Conservation (phyloP, 768 basidiomycete genomes). For the Plicaturopsis crispa region DNA sequence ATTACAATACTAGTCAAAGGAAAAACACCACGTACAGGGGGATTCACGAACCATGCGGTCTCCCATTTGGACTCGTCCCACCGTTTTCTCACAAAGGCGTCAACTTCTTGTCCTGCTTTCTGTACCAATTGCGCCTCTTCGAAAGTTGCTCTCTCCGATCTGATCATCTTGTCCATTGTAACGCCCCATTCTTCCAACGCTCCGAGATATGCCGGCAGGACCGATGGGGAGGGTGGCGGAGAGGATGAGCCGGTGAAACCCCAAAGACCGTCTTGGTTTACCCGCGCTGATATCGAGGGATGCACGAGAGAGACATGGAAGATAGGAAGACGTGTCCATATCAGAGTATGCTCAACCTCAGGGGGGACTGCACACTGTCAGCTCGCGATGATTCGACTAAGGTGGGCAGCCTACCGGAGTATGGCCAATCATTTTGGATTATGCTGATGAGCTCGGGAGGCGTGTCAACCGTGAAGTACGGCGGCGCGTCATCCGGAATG, state of each 20-base stretch:
- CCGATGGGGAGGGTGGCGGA: constrained; percentile 53
- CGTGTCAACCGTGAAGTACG: constrained; percentile 62
- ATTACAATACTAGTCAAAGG: background rate
- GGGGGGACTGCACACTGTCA: constrained; percentile 40
- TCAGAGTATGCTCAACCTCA: constrained; percentile 64
- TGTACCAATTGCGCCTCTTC: constrained; percentile 46
- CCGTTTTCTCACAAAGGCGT: constrained; percentile 50
- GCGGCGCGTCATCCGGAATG: constrained; percentile 29
- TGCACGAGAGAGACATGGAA: constrained; percentile 53
- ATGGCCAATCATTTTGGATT: constrained; percentile 84
- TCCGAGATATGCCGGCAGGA: constrained; percentile 47
- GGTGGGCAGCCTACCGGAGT: constrained; percentile 49
- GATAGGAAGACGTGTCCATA: constrained; percentile 75
- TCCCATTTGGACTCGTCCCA: constrained; percentile 80
- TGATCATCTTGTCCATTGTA: constrained; percentile 52
- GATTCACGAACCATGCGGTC: constrained; percentile 89
- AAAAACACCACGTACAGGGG: constrained; percentile 48
- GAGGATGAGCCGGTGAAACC: constrained; percentile 65
- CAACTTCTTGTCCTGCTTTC: constrained; percentile 49
- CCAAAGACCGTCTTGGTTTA: constrained; percentile 73
- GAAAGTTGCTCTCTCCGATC: constrained; percentile 39
- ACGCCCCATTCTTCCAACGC: constrained; percentile 66
- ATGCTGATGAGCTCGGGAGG: constrained; percentile 56
- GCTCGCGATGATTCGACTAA: constrained; percentile 1
- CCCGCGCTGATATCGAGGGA: constrained; percentile 40